Evolutionary conservation across 495 filamentous ascomycete species (phyloP).

Genomic region (Massariosphaeria phaeospora): DNA sequence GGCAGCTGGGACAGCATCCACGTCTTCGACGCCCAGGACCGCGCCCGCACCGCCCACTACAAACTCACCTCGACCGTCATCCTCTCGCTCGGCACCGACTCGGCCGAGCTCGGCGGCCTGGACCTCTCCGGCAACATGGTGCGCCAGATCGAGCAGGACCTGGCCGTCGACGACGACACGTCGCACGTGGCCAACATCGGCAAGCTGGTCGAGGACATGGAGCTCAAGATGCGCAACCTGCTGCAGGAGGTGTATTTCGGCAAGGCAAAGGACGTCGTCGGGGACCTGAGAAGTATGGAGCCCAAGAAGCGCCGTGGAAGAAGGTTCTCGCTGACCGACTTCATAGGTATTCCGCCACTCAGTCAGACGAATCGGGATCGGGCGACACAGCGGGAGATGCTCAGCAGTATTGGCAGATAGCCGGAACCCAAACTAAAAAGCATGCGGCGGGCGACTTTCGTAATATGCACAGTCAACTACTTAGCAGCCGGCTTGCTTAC

Average conservation of each 20-base stretch:
- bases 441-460: no score
- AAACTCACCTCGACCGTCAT: constrained; percentile 97
- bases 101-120: constrained; percentile 74
- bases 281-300: constrained; percentile 78
- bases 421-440: background rate
- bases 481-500: no score
- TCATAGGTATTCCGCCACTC: constrained; percentile 64
- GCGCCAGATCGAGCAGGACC: constrained; percentile 83
- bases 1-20: constrained; percentile 98
- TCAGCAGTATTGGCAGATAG: constrained; percentile 63
- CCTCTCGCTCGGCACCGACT: constrained; percentile 70
- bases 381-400: constrained; percentile 86
- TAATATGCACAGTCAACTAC: no score
- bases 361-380: constrained; percentile 81
- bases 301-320: background rate
- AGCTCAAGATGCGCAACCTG: constrained; percentile 98
- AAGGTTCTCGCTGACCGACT: background rate
- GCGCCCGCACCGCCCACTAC: constrained; percentile 87
- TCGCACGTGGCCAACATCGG: constrained; percentile 96
- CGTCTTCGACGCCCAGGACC: constrained; percentile 92
- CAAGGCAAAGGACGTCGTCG: constrained; percentile 99
- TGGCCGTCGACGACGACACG: constrained; percentile 82
- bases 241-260: constrained; percentile 99
- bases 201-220: constrained; percentile 94
- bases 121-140: constrained; percentile 98